These are phyloP conservation scores for Daldinia loculata DNA, from an alignment of 495 filamentous ascomycete genomes.

Conservation along the genomic window DNA sequence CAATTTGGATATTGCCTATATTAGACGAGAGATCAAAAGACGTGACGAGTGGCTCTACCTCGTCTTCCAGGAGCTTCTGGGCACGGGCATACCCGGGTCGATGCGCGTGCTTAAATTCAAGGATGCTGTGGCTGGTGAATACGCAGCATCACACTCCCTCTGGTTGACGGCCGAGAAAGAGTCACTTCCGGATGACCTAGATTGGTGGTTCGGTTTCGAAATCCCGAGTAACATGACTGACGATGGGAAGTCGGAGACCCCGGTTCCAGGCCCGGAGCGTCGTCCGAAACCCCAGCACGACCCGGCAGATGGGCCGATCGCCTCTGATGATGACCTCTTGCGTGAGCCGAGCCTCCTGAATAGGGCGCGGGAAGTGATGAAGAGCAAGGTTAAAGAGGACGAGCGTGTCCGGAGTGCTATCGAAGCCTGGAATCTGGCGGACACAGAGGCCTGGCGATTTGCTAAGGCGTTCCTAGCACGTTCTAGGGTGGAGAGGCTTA, in stretches of 20 bases:
- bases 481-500: constrained; percentile 64
- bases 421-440: constrained; percentile 93
- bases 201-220: constrained; percentile 90
- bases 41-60: constrained; percentile 82
- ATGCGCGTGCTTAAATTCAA: constrained; percentile 79
- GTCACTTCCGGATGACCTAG: constrained; percentile 67
- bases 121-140: constrained; percentile 75
- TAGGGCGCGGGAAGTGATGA: constrained; percentile 64
- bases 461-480: constrained; percentile 75
- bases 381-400: constrained; percentile 50
- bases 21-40: constrained; percentile 74
- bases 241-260: constrained; percentile 62
- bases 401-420: constrained; percentile 66
- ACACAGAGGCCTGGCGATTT: constrained; percentile 94
- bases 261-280: constrained; percentile 55
- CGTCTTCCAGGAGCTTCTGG: constrained; percentile 75
- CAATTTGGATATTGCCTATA: constrained; percentile 68
- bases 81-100: constrained; percentile 64
- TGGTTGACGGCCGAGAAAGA: constrained; percentile 83
- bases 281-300: constrained; percentile 50
- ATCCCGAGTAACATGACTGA: constrained; percentile 66
- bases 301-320: constrained; percentile 57
- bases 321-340: constrained; percentile 58
- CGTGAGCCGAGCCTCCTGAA: constrained; percentile 69
- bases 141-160: constrained; percentile 65